Conservation (phyloP, 805 yeast genomes). For the Hanseniaspora thailandica region DNA sequence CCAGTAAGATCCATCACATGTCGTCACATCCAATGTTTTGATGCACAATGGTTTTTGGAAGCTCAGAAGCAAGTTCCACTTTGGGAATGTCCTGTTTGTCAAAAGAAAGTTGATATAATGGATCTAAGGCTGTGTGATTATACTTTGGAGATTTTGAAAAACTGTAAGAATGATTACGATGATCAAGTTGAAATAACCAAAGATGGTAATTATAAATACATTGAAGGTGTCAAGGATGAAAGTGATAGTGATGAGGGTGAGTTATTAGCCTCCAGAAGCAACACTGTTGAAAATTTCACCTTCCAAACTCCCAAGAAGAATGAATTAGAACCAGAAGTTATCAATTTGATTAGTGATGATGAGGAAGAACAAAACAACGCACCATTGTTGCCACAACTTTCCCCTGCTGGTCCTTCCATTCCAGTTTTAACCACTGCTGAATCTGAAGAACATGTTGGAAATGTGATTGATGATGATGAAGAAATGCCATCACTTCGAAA, state of each 20-base stretch:
- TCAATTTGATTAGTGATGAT: conserved; percentile 40
- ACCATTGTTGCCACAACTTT: not conserved
- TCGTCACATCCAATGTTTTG: conserved; percentile 79
- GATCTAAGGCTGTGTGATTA: conserved; percentile 68
- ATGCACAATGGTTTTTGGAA: conserved; percentile 58
- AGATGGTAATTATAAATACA: conserved; percentile 63
- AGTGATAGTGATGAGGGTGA: conserved; percentile 18
- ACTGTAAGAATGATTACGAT: conserved; percentile 39
- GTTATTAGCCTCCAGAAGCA: not conserved
- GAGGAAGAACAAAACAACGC: conserved; percentile 26
- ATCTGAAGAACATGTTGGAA: conserved; percentile 9
- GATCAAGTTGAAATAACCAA: conserved; percentile 56
- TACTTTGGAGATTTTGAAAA: conserved; percentile 46
- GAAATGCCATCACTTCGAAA: conserved; percentile 14
- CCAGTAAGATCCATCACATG: conserved; percentile 68
- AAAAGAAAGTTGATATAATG: conserved; percentile 37
- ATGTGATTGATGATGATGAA: conserved; percentile 1
- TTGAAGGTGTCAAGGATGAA: conserved; percentile 22
- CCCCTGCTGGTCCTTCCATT: not conserved
- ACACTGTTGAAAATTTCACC: conserved; percentile 9
- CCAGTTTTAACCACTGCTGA: conserved; percentile 10
- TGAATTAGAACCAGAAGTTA: conserved; percentile 31
- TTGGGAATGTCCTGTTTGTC: conserved; percentile 85
- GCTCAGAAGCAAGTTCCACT: conserved; percentile 70
- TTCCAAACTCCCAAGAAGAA: conserved; percentile 14